Percentiles rank a stretch among this genome's conserved stretches.
These are phyloP conservation scores for Saturnispora kantuleensis DNA, from an alignment of 805 yeast species.

Conservation along the genomic window DNA sequence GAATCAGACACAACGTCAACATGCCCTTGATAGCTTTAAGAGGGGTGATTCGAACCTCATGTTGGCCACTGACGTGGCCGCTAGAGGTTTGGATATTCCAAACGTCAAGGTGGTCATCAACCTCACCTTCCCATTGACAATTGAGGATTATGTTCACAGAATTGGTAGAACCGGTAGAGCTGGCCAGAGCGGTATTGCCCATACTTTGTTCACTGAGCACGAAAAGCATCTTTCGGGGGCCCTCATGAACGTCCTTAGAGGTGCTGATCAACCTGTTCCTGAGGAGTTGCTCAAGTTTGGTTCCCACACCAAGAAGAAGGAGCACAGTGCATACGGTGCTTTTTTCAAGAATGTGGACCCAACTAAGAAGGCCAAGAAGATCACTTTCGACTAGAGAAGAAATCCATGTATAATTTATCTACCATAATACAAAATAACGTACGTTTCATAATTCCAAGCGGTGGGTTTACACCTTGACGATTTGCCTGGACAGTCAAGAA, in stretches of 20 bases:
- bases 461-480: neutral
- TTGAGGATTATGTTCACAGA: slow-evolving; percentile 90
- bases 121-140: slow-evolving; percentile 88
- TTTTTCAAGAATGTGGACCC: slow-evolving; percentile 90
- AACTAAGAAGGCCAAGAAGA: slow-evolving; percentile 77
- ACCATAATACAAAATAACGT: neutral
- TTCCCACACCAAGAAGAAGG: slow-evolving; percentile 95
- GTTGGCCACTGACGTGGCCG: slow-evolving; percentile 97
- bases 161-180: slow-evolving; percentile 98
- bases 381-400: slow-evolving; percentile 52
- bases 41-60: slow-evolving; percentile 63
- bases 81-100: slow-evolving; percentile 96
- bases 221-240: slow-evolving; percentile 96
- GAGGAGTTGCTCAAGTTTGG: slow-evolving; percentile 92
- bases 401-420: neutral
- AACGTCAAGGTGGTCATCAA: slow-evolving; percentile 94
- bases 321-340: slow-evolving; percentile 97
- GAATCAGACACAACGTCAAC: slow-evolving; percentile 84
- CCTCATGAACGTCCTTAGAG: slow-evolving; percentile 79
- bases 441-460: neutral
- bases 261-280: slow-evolving; percentile 93
- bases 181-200: slow-evolving; percentile 86
- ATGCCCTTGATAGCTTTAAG: slow-evolving; percentile 79
- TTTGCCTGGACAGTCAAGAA: neutral
- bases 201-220: slow-evolving; percentile 91